Base-by-base conservation (phyloP, 495 filamentous ascomycete species). In the Cetradonia linearis region DNA sequence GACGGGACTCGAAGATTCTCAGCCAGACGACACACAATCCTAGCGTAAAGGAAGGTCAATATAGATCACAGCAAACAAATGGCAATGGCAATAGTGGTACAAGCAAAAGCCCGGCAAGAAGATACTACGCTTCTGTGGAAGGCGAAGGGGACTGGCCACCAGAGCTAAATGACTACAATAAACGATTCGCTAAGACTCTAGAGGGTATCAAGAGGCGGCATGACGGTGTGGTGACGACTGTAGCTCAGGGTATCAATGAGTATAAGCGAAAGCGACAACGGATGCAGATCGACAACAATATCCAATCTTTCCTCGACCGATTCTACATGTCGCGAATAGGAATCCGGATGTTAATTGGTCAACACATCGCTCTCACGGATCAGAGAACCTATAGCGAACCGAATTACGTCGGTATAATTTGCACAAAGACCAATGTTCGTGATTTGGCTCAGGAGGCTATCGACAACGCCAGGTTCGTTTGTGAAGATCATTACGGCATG, bases 281-380 rank as follows among this genome's bases (percentile, higher is more conserved):
- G 47, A 92, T 97, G 86, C 94, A 97, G 70, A 98, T 98, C 69
- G 93, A 97, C 74, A 85, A 89, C 59, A 93, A 89, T 57, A 95
- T 98, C 55, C 93, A 98, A 70, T 82, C 86, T 55, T 98, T 98
- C 75, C 83, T 98, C 59, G 93, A 98, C 74, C 87, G 93, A 55
- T 98, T 98, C 70, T 98, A 98, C 77, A 98, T 98, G 93, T 96
- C 90, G 37, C 90, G 93, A n/a, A 98, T 98, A 63, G 93, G 93
- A 63, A 98, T 98, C 58, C 88, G 93, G 62, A 98, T 98, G 93
- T 81, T 98, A 16, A 96, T 98, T 58, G 93, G 93, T 34, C 93
- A 98, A 71, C 93, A 98, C 73, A 93, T 98, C 60, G 94, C 93
- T 61, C 78, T 98, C 56, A 95, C 91, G 23, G 91, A 96, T 68